Percentiles rank a stretch among this genome's conserved stretches.
phyloP scores from a whole-genome alignment of 129 eudicot genomes.

The Ambrosia artemisiifolia region DNA sequence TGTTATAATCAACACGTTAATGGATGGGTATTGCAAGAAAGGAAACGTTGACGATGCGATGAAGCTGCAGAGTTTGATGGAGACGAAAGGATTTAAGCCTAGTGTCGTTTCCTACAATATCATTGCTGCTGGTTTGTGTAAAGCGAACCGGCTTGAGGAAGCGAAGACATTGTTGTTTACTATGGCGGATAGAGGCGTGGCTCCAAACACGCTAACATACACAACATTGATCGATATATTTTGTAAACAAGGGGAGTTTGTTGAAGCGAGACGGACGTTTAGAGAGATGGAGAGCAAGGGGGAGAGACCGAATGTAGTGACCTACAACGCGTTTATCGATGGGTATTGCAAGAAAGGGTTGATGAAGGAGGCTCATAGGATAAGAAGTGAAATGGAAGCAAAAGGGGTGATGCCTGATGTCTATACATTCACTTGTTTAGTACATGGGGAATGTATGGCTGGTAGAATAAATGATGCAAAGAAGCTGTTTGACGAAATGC shows the following conservation, averaged over 20 bases:
- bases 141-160: slow-evolving; percentile 49
- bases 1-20: slow-evolving; percentile 57
- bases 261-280: slow-evolving; percentile 51
- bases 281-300: slow-evolving; percentile 63
- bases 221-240: slow-evolving; percentile 61
- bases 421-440: slow-evolving; percentile 63
- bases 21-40: slow-evolving; percentile 70
- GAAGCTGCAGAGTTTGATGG: slow-evolving; percentile 57
- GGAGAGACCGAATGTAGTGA: slow-evolving; percentile 48
- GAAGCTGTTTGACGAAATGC: slow-evolving; percentile 64
- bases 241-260: slow-evolving; percentile 69
- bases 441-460: slow-evolving; percentile 74
- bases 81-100: slow-evolving; percentile 57
- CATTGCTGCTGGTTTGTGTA: slow-evolving; percentile 59
- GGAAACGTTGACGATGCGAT: slow-evolving; percentile 68
- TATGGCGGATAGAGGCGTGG: slow-evolving; percentile 64
- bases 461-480: slow-evolving; percentile 68
- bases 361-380: slow-evolving; percentile 57
- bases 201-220: slow-evolving; percentile 41
- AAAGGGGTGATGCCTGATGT: slow-evolving; percentile 64
- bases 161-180: slow-evolving; percentile 56
- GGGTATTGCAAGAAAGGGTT: slow-evolving; percentile 67
- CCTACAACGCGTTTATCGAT: slow-evolving; percentile 66
- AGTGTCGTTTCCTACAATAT: slow-evolving; percentile 46
- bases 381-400: slow-evolving; percentile 54